These are phyloP conservation scores for Litsea cubeba DNA, from an alignment of 164 flowering plant species.

Conservation along the genomic window DNA sequence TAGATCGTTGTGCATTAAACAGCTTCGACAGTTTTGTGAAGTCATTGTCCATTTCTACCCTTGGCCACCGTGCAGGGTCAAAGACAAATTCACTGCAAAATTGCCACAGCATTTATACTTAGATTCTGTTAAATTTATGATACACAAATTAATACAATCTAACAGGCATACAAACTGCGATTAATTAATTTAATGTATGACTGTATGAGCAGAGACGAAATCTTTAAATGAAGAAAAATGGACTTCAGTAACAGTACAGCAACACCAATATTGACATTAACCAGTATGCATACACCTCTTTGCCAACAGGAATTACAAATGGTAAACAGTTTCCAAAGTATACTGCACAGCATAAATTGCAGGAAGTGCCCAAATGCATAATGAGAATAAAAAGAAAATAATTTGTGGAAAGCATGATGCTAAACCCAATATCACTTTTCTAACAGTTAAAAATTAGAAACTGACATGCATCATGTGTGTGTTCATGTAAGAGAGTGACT, in stretches of 20 bases:
- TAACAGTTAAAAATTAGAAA: too few relatives aligned
- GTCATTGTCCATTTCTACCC: conserved; percentile 76
- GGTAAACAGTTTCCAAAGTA: too few relatives aligned
- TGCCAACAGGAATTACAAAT: neutral
- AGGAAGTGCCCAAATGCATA: neutral
- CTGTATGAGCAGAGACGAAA: neutral
- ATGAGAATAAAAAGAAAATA: neutral
- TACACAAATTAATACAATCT: neutral
- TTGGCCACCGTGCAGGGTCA: conserved; percentile 77
- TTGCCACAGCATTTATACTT: conserved; percentile 1
- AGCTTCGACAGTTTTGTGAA: conserved; percentile 47
- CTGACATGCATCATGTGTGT: too few relatives aligned
- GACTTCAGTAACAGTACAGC: neutral
- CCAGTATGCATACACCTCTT: neutral
- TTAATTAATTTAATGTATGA: neutral
- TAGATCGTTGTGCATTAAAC: conserved; percentile 69
- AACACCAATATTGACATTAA: neutral
- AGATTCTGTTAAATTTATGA: neutral
- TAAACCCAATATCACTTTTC: neutral
- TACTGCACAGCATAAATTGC: neutral
- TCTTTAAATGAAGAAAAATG: neutral
- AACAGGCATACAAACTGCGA: neutral
- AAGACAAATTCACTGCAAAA: conserved; percentile 76
- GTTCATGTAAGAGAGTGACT: too few relatives aligned
- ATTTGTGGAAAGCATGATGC: neutral